Evolutionary conservation across 2,329 filamentous ascomycete species (phyloP).

Genomic region (Fusarium bulbicola): DNA sequence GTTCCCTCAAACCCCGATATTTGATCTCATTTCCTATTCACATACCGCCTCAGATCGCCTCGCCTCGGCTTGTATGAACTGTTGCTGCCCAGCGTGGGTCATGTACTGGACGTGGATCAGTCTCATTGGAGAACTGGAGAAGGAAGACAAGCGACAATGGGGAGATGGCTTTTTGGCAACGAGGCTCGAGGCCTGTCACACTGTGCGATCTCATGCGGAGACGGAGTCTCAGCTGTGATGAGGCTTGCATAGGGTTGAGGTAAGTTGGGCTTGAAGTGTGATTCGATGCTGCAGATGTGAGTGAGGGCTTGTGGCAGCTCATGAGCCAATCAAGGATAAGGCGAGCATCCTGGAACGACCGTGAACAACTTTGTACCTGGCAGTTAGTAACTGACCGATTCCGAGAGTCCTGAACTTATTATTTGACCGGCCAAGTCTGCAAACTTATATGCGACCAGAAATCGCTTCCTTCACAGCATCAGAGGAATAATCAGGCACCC

Average conservation of each 20-base stretch:
- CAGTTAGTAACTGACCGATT: not conserved
- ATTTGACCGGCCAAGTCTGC: not conserved
- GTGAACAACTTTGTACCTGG: not conserved
- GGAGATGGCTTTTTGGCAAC: constrained; percentile 19
- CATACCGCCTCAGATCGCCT: constrained; percentile 27
- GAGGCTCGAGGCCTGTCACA: constrained; percentile 21
- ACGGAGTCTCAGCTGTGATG: constrained; percentile 11
- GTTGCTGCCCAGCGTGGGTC: constrained; percentile 43
- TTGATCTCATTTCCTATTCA: not conserved
- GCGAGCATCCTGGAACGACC: not conserved
- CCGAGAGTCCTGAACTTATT: not conserved
- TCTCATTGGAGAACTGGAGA: constrained; percentile 41
- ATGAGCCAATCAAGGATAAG: constrained; percentile 12
- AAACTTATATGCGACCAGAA: not conserved
- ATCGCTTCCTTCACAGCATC: not conserved
- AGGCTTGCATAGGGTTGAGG: constrained; percentile 16
- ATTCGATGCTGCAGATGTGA: constrained; percentile 5
- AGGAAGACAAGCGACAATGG: constrained; percentile 20
- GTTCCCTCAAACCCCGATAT: not conserved
- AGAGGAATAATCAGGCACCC: not conserved
- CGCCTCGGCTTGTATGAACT: constrained; percentile 28
- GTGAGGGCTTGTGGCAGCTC: constrained; percentile 8
- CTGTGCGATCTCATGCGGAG: constrained; percentile 3
- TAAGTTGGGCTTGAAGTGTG: not conserved
- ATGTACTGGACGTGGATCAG: constrained; percentile 41